A percentile compares a stretch with the other conserved stretches of the same genome.
Conservation (phyloP, 139 green algal genomes). For the Picochlorum sp. region DNA sequence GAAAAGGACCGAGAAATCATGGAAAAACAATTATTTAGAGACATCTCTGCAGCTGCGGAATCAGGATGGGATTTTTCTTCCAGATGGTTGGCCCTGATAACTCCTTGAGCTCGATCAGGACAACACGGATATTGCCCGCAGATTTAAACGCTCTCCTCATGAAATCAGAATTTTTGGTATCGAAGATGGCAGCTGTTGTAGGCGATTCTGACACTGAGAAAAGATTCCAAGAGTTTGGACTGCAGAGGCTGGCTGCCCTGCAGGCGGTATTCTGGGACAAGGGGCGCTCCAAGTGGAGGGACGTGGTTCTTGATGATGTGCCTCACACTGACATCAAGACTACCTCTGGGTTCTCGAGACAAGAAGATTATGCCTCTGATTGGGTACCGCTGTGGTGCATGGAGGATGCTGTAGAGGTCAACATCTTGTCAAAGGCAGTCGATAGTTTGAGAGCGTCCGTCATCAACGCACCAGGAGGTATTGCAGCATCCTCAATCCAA, state of each 20-base stretch:
- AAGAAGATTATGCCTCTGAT: slow-evolving; percentile 58
- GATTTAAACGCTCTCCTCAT: slow-evolving; percentile 86
- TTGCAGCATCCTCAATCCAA: slow-evolving; percentile 49
- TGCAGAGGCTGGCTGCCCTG: slow-evolving; percentile 35
- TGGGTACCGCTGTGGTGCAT: slow-evolving; percentile 78
- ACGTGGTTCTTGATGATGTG: neutral
- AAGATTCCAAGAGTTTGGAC: neutral
- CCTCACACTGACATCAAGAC: neutral
- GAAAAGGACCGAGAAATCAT: neutral
- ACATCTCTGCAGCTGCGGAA: slow-evolving; percentile 82
- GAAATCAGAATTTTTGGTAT: slow-evolving; percentile 38
- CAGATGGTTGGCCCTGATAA: slow-evolving; percentile 49
- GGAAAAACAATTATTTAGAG: slow-evolving; percentile 42
- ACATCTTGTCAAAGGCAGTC: neutral
- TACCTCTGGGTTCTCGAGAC: neutral
- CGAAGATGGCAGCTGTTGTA: slow-evolving; percentile 25
- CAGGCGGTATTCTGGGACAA: slow-evolving; percentile 61
- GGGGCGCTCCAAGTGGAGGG: slow-evolving; percentile 13
- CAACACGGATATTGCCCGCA: slow-evolving; percentile 72
- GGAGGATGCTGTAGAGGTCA: neutral
- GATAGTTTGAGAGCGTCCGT: slow-evolving; percentile 21
- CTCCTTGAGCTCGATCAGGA: slow-evolving; percentile 51
- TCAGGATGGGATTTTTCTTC: slow-evolving; percentile 91
- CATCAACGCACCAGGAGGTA: slow-evolving; percentile 37
- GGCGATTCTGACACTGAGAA: slow-evolving; percentile 5